Conservation (phyloP, 192 early-diverging fungal species). For the Backusella luteola region DNA sequence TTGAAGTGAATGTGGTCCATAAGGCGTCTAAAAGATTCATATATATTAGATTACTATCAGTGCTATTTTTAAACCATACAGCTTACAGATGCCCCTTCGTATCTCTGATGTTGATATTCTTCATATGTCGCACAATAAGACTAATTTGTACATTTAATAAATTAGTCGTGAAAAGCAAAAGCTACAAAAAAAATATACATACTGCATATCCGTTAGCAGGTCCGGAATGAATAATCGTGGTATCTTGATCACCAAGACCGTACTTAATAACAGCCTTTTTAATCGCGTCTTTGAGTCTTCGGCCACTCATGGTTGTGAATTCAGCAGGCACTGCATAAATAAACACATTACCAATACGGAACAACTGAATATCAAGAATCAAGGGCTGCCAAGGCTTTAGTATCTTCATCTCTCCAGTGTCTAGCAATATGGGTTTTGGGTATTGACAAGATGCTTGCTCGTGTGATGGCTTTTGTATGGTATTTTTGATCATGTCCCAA, state of each 20-base stretch:
- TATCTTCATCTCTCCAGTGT: conserved; percentile 51
- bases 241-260: conserved; percentile 40
- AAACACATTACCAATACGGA: conserved; percentile 39
- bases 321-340: conserved; percentile 56
- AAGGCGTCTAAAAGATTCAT: conserved; percentile 37
- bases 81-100: conserved; percentile 54
- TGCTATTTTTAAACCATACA: not conserved
- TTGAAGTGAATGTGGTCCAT: conserved; percentile 54
- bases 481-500: conserved; percentile 22
- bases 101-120: conserved; percentile 62
- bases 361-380: conserved; percentile 50
- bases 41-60: not conserved
- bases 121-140: conserved; percentile 52
- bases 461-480: conserved; percentile 20
- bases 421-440: conserved; percentile 56
- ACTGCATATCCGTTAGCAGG: conserved; percentile 58
- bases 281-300: conserved; percentile 33
- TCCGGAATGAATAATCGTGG: conserved; percentile 49
- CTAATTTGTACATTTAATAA: not conserved
- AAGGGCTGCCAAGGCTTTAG: conserved; percentile 53
- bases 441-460: conserved; percentile 47
- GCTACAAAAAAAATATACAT: conserved; percentile 21
- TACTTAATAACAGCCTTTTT: conserved; percentile 28
- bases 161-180: not conserved
- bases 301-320: conserved; percentile 64